A percentile compares a stretch with the other conserved stretches of the same genome.
Evolutionary conservation across 2,329 filamentous ascomycete species (phyloP).

Genomic region (Exophiala xenobiotica): DNA sequence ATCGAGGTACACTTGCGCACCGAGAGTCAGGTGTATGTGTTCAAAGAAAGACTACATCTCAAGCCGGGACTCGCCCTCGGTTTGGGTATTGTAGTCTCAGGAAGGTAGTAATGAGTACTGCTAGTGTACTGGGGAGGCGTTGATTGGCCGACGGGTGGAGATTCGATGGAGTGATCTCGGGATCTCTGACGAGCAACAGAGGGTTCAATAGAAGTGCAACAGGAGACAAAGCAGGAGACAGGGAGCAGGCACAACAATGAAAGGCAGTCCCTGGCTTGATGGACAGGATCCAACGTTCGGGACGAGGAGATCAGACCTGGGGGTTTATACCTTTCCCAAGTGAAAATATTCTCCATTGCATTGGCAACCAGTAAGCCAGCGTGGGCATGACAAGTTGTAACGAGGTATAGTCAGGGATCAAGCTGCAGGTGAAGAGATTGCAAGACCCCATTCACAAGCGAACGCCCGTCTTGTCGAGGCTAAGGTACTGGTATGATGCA

Average conservation of each 20-base stretch:
- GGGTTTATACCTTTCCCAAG: constrained; percentile 21
- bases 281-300: constrained; percentile 5
- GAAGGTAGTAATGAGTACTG: not conserved
- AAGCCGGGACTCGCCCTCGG: not conserved
- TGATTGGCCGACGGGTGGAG: not conserved
- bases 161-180: not conserved
- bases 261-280: not conserved
- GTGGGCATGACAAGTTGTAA: constrained; percentile 16
- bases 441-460: constrained; percentile 15
- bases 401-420: constrained; percentile 19
- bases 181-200: not conserved
- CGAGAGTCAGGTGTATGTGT: not conserved
- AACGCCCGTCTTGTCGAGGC: constrained; percentile 16
- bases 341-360: constrained; percentile 1
- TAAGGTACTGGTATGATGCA: constrained; percentile 22
- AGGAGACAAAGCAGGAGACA: not conserved
- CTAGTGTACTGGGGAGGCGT: not conserved
- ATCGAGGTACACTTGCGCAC: too few relatives aligned
- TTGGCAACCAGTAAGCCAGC: constrained; percentile 13
- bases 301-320: constrained; percentile 15
- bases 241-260: not conserved
- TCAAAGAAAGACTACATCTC: not conserved
- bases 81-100: not conserved
- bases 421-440: constrained; percentile 25
- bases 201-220: not conserved